Base-by-base conservation (phyloP, 768 basidiomycete genomes). In the Glaciozyma martinii region DNA sequence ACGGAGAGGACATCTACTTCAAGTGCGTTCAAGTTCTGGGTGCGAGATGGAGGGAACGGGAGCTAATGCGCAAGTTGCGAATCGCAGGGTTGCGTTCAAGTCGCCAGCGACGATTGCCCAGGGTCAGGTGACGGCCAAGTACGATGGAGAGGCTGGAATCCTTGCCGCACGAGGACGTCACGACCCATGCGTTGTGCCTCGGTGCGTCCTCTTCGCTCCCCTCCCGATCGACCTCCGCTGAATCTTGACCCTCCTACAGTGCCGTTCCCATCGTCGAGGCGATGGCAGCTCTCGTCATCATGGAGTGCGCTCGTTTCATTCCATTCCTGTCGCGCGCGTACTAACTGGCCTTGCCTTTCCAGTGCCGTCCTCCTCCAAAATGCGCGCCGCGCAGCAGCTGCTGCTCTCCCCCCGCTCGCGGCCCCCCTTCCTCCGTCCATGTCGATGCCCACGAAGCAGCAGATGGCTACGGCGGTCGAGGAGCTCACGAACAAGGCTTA, bases 1-100 rank as follows among this genome's bases (percentile, higher is more conserved):
- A 99, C 75, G 90, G 90, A 44, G 92, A 99, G 80, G 85, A 90
- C 74, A 87, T 99, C 72, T 99, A 97, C 81, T 99, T 99, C 82
- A 83, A 91, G 91, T 87, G 72, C 69, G 83, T 74, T 30, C 46
- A 42, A 29, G 40, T n/a, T 30, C 57, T 46, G 32, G 18, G 53
- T 29, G 16, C 32, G 33, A 25, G 33, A 9, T 12, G 25, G 40
- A n/a, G 46, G n/a, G 18, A 21, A 10, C 16, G n/a, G 6, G 42
- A 2, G 10, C 4, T 13, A 6, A 37, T 57, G 10, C 40, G 12
- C 1, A 15, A 18, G 23, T 13, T 27, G 21, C 30, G 42, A 3
- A 30, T n/a, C 42, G 15, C 68, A 95, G 92, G 63, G 82, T 97
- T 71, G 93, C 88, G 15, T 99, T 99, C 84, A 99, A 99, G 79